Percentiles rank a stretch among this genome's conserved stretches.
Conservation (phyloP, 2,329 filamentous ascomycete genomes). For the Alternaria arborescens region DNA sequence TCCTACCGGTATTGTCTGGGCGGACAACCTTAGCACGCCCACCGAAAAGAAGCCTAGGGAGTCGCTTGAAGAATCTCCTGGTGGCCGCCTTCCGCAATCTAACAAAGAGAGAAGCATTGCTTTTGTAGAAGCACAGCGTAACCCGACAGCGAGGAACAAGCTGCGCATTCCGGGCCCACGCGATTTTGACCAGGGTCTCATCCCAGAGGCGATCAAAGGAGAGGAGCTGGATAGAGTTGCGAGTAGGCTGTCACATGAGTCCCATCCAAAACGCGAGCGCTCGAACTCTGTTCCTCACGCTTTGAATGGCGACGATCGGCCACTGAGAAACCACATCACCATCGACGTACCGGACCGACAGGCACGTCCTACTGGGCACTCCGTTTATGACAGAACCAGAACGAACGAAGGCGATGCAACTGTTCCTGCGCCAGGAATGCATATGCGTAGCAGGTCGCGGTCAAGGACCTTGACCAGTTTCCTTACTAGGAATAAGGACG, state of each 20-base stretch:
- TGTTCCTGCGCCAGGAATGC: slow-evolving; percentile 27
- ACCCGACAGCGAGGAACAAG: slow-evolving; percentile 73
- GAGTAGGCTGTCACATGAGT: slow-evolving; percentile 36
- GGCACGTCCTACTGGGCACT: slow-evolving; percentile 42
- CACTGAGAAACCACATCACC: slow-evolving; percentile 65
- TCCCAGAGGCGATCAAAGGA: slow-evolving; percentile 68
- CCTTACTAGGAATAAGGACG: slow-evolving; percentile 62
- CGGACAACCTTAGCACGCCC: slow-evolving; percentile 58
- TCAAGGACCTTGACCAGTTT: slow-evolving; percentile 68
- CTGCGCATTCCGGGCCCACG: slow-evolving; percentile 90
- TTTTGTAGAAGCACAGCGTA: slow-evolving; percentile 84
- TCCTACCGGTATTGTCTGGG: slow-evolving; percentile 34
- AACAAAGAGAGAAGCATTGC: slow-evolving; percentile 83
- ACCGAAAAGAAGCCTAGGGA: slow-evolving; percentile 53
- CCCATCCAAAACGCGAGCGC: slow-evolving; percentile 26
- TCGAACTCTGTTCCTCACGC: slow-evolving; percentile 42
- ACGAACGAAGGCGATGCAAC: slow-evolving; percentile 20
- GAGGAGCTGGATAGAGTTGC: slow-evolving; percentile 37
- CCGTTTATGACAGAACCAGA: slow-evolving; percentile 34
- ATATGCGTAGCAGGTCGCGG: slow-evolving; percentile 41
- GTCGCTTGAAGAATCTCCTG: slow-evolving; percentile 60
- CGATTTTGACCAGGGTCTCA: slow-evolving; percentile 84
- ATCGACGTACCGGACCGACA: slow-evolving; percentile 68
- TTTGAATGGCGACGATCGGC: slow-evolving; percentile 51
- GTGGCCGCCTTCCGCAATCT: slow-evolving; percentile 59